These are phyloP conservation scores for Acanthamoeba healyi DNA, from an alignment of 208 protist species.

Conservation along the genomic window DNA sequence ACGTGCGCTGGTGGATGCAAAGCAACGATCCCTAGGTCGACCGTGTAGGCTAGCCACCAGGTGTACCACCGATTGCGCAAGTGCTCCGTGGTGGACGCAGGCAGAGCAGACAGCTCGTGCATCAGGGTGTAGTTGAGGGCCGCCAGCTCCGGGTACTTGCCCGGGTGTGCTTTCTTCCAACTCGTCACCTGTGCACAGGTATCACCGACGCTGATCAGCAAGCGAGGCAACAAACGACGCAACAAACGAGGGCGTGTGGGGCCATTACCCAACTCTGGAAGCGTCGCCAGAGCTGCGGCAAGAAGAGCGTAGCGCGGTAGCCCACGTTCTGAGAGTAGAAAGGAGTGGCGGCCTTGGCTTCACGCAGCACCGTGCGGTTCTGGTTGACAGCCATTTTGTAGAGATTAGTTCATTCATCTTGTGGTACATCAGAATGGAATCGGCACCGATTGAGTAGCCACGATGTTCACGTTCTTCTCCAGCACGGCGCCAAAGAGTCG, in stretches of 20 bases:
- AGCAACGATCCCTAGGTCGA: no score
- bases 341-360: not conserved
- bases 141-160: not conserved
- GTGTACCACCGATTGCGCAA: not conserved
- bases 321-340: slow-evolving; percentile 18
- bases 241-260: no score
- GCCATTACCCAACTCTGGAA: not conserved
- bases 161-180: not conserved
- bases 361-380: no score
- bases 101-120: not conserved
- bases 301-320: not conserved
- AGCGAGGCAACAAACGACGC: no score
- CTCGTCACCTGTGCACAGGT: not conserved
- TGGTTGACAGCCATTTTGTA: no score
- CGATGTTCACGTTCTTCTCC: not conserved
- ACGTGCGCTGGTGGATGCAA: no score
- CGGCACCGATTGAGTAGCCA: not conserved
- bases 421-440: no score
- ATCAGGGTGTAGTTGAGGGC: not conserved
- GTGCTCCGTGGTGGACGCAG: not conserved
- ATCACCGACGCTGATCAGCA: no score
- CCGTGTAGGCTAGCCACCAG: slow-evolving; percentile 1
- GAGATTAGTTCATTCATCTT: no score
- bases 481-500: slow-evolving; percentile 8
- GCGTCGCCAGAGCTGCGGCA: not conserved